Evolutionary conservation across 371 early-diverging fungal genomes (phyloP).

Genomic region (Cokeromyces recurvatus): DNA sequence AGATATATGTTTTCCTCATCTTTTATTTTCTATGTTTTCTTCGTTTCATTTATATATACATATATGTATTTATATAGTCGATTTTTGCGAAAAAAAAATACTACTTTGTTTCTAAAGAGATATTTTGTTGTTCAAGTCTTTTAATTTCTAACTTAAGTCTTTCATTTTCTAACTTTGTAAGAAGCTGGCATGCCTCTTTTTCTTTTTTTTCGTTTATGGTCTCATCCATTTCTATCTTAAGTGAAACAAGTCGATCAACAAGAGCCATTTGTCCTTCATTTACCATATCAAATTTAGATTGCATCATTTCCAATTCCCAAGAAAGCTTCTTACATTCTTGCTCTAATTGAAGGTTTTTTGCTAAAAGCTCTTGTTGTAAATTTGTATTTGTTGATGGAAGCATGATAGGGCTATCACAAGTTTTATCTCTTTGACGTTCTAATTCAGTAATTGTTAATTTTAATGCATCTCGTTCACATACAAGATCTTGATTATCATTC

Average conservation of each 20-base stretch:
- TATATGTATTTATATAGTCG: too few relatives aligned
- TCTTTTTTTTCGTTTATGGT: constrained; percentile 18
- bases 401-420: constrained; percentile 2
- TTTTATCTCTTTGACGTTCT: too few relatives aligned
- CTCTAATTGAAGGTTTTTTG: constrained; percentile 29
- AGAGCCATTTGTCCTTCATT: constrained; percentile 42
- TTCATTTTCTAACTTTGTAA: not conserved
- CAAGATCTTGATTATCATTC: constrained; percentile 35
- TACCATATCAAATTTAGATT: constrained; percentile 33
- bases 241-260: constrained; percentile 24
- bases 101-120: too few relatives aligned
- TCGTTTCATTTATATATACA: too few relatives aligned
- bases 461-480: constrained; percentile 36
- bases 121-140: not conserved
- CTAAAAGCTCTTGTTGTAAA: constrained; percentile 10
- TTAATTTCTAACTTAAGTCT: not conserved
- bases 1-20: too few relatives aligned
- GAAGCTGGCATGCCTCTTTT: constrained; percentile 1
- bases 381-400: not conserved
- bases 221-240: constrained; percentile 33
- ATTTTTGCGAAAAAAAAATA: too few relatives aligned
- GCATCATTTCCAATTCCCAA: constrained; percentile 24
- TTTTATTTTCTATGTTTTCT: too few relatives aligned
- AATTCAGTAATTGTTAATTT: constrained; percentile 35
- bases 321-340: constrained; percentile 29